Evolutionary conservation across 2,329 filamentous ascomycete species (phyloP).

Genomic region (Aspergillus sojae): DNA sequence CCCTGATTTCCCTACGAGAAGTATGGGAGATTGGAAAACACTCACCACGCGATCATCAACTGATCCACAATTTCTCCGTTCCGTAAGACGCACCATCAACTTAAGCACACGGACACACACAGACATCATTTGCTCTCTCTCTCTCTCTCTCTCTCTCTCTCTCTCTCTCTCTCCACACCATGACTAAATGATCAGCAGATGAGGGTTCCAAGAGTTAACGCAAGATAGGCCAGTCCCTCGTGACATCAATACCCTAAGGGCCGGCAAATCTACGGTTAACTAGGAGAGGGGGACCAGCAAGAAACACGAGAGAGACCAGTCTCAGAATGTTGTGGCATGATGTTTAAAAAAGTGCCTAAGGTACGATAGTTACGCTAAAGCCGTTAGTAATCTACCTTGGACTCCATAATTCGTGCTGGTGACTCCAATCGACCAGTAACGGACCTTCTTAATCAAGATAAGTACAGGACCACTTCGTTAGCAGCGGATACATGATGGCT

Average conservation of each 20-base stretch:
- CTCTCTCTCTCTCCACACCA: background rate
- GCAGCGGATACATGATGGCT: background rate
- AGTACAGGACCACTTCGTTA: conserved; percentile 2
- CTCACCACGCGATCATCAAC: background rate
- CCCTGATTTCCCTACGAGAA: background rate
- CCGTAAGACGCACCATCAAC: background rate
- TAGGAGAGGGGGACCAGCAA: background rate
- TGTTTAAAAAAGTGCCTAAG: background rate
- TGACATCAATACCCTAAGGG: background rate
- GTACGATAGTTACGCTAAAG: background rate
- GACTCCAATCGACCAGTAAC: background rate
- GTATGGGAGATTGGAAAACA: background rate
- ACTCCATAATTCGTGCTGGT: background rate
- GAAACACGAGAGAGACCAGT: background rate
- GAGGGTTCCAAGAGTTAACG: background rate
- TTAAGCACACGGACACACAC: background rate
- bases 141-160: background rate
- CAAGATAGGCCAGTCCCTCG: background rate
- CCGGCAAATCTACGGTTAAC: background rate
- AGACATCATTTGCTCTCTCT: background rate
- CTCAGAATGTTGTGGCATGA: background rate
- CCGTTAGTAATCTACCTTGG: background rate
- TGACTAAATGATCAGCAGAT: background rate
- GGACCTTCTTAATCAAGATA: background rate
- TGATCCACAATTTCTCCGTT: conserved; percentile 3